Conservation (phyloP, 2,329 filamentous ascomycete genomes). For the Diaporthe sp. region DNA sequence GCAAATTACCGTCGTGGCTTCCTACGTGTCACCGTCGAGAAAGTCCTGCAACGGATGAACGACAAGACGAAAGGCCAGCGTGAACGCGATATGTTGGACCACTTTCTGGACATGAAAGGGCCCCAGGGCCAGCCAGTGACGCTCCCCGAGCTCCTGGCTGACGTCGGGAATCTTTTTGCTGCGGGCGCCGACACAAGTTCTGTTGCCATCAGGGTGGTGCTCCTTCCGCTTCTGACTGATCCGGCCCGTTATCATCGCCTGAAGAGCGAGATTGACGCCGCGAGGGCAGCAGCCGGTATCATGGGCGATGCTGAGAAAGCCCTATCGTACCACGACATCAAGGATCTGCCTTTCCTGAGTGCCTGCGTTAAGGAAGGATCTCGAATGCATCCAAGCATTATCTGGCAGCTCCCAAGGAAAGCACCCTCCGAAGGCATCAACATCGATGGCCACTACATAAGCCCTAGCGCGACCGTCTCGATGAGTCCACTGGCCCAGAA, state of each 20-base stretch:
- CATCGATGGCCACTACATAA: background rate
- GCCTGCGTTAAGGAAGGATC: slow-evolving; percentile 3
- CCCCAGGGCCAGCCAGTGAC: background rate
- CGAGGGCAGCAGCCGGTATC: slow-evolving; percentile 1
- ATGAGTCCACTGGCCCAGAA: slow-evolving; percentile 6
- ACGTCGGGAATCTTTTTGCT: slow-evolving; percentile 3
- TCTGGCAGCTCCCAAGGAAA: slow-evolving; percentile 18
- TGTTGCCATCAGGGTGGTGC: slow-evolving; percentile 2
- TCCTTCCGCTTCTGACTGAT: background rate
- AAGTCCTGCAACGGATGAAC: background rate
- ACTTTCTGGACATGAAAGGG: background rate
- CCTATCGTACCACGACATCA: background rate
- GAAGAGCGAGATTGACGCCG: background rate
- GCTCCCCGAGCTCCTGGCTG: background rate
- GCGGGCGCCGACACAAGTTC: background rate
- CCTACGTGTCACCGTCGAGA: background rate
- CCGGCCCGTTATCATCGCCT: slow-evolving; percentile 2
- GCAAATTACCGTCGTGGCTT: background rate
- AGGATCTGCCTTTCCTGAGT: background rate
- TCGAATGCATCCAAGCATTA: background rate
- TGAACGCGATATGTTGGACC: background rate
- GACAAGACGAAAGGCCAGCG: background rate
- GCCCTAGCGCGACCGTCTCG: background rate
- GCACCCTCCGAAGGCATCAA: background rate
- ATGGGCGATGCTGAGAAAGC: background rate